Evolutionary conservation across 768 basidiomycete genomes (phyloP).

Genomic region (Collybiopsis confluens): DNA sequence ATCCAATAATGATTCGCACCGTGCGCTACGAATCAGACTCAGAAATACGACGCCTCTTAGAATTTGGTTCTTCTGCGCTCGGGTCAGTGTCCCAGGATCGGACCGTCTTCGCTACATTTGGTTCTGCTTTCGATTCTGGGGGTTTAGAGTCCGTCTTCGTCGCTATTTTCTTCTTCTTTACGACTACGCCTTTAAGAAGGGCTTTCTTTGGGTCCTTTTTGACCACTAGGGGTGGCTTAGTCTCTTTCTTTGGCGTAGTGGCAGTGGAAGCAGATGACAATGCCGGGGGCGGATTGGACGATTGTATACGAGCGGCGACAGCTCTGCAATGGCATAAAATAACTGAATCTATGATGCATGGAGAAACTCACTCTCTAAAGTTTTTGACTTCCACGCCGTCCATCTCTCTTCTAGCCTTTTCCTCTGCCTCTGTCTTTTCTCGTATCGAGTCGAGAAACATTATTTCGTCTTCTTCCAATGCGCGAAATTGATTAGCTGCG

Average conservation of each 20-base stretch:
- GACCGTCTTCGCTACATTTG: slow-evolving; percentile 11
- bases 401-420: slow-evolving; percentile 65
- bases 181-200: slow-evolving; percentile 68
- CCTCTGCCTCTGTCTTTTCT: slow-evolving; percentile 72
- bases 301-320: slow-evolving; percentile 65
- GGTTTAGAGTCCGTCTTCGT: slow-evolving; percentile 14
- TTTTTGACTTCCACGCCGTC: slow-evolving; percentile 77
- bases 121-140: slow-evolving; percentile 12
- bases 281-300: slow-evolving; percentile 21
- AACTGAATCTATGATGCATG: slow-evolving; percentile 2
- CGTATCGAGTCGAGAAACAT: slow-evolving; percentile 82
- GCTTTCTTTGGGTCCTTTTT: slow-evolving; percentile 66
- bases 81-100: slow-evolving; percentile 13
- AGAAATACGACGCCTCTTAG: slow-evolving; percentile 59
- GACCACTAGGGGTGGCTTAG: slow-evolving; percentile 23
- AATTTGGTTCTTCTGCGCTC: slow-evolving; percentile 30
- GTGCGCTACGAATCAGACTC: slow-evolving; percentile 18
- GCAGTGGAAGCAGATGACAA: slow-evolving; percentile 19
- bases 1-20: no score
- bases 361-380: slow-evolving; percentile 64
- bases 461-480: slow-evolving; percentile 86
- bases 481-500: slow-evolving; percentile 83
- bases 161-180: slow-evolving; percentile 68
- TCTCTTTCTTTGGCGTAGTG: slow-evolving; percentile 28
- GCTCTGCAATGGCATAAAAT: slow-evolving; percentile 35